A percentile compares a stretch with the other conserved stretches of the same genome.
Evolutionary conservation across 2,329 filamentous ascomycete species (phyloP).

Genomic region (Aspergillus tamarii): DNA sequence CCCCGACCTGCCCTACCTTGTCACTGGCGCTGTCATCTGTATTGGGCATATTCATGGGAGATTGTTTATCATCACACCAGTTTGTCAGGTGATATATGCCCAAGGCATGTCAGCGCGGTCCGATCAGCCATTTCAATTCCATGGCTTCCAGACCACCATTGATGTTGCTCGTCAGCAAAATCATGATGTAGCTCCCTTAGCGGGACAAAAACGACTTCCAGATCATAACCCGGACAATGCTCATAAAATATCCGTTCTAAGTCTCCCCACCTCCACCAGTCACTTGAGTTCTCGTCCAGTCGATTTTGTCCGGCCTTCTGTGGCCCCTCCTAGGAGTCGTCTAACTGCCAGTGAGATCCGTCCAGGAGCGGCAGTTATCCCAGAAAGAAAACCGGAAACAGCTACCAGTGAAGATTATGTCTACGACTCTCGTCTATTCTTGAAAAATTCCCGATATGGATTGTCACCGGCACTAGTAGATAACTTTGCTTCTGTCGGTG

Average conservation of each 20-base stretch:
- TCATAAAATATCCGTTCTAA: constrained; percentile 11
- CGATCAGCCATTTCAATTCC: constrained; percentile 47
- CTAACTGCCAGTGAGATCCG: constrained; percentile 48
- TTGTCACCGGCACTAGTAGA: constrained; percentile 63
- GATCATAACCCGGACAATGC: constrained; percentile 27
- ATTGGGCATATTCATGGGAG: not conserved
- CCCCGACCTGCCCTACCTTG: not conserved
- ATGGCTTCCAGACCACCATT: constrained; percentile 55
- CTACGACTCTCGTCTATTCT: constrained; percentile 55
- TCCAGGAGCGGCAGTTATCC: constrained; percentile 25
- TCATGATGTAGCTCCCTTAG: constrained; percentile 44
- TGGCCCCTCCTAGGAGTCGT: constrained; percentile 28
- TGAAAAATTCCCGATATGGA: constrained; percentile 66
- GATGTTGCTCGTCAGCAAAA: constrained; percentile 45
- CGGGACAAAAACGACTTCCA: constrained; percentile 54
- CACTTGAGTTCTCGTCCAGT: constrained; percentile 20
- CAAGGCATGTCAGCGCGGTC: constrained; percentile 31
- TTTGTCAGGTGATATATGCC: constrained; percentile 9
- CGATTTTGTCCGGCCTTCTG: constrained; percentile 34
- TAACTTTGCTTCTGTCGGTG: constrained; percentile 69
- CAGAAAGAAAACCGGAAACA: constrained; percentile 46
- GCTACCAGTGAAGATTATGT: constrained; percentile 52
- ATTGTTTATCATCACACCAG: constrained; percentile 4
- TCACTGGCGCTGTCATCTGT: not conserved
- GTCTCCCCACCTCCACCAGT: constrained; percentile 7